phyloP scores from a whole-genome alignment of 2,329 filamentous ascomycete genomes.

The Penicillium sp. region DNA sequence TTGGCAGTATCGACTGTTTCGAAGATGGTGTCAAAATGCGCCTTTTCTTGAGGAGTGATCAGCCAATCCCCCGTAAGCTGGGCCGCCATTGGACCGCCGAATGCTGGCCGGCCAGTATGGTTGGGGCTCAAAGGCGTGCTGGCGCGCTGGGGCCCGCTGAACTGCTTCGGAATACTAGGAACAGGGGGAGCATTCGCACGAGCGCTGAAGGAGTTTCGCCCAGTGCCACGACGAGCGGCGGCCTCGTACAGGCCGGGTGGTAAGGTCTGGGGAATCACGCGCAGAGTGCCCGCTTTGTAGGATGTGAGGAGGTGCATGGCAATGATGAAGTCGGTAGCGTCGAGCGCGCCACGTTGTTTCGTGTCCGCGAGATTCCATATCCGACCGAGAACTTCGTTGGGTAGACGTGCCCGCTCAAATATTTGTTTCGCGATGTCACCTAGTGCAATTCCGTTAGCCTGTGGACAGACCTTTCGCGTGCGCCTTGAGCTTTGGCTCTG shows the following conservation, averaged over 20 bases:
- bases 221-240: constrained; percentile 62
- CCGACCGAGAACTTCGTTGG: constrained; percentile 83
- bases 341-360: constrained; percentile 80
- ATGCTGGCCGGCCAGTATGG: constrained; percentile 37
- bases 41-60: constrained; percentile 76
- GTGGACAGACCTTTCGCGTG: too few species aligned
- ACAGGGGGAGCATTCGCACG: constrained; percentile 50
- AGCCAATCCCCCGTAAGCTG: constrained; percentile 69
- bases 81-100: constrained; percentile 46
- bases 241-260: constrained; percentile 87
- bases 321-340: constrained; percentile 89
- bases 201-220: constrained; percentile 48
- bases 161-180: constrained; percentile 71
- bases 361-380: constrained; percentile 96
- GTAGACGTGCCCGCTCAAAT: constrained; percentile 85
- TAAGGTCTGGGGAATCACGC: constrained; percentile 70
- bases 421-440: constrained; percentile 86
- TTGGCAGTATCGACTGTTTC: constrained; percentile 72
- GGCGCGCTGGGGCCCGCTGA: constrained; percentile 57
- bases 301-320: constrained; percentile 96
- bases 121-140: constrained; percentile 50
- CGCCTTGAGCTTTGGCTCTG: too few species aligned
- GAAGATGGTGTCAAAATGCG: constrained; percentile 81
- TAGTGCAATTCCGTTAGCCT: neutral
- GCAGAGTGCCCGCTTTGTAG: constrained; percentile 76